These are phyloP conservation scores for Kodamaea arcana DNA, from an alignment of 1,139 yeast genomes.

Conservation along the genomic window DNA sequence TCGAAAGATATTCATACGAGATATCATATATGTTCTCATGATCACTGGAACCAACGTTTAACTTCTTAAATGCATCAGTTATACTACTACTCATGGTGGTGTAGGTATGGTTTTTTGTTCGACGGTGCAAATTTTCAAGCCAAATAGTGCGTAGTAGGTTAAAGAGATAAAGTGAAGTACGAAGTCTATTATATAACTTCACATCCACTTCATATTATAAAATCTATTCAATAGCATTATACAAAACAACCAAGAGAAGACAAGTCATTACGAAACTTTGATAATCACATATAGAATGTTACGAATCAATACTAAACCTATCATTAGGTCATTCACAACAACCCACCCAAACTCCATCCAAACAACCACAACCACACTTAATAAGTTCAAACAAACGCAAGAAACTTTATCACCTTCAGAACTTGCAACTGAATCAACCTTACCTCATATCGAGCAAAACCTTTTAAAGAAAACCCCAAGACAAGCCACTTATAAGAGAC, in stretches of 20 bases:
- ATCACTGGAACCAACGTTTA: constrained; percentile 32
- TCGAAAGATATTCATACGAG: constrained; percentile 41
- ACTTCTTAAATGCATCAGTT: constrained; percentile 40
- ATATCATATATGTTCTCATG: constrained; percentile 40
- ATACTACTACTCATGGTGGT: constrained; percentile 43
- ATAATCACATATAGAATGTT: too few species aligned
- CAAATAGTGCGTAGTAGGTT: too few species aligned
- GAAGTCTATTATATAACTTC: too few species aligned
- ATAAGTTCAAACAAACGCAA: constrained; percentile 14
- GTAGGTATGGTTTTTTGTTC: too few species aligned
- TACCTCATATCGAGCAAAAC: constrained; percentile 44
- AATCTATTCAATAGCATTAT: too few species aligned
- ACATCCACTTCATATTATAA: too few species aligned
- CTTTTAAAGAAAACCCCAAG: constrained; percentile 36
- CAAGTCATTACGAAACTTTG: too few species aligned
- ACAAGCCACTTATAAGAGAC: constrained; percentile 40
- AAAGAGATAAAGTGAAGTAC: too few species aligned
- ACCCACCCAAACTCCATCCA: background rate
- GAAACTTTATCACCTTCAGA: constrained; percentile 37
- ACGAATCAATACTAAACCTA: too few species aligned
- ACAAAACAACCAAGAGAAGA: too few species aligned
- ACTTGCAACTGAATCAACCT: constrained; percentile 46
- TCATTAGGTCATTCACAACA: background rate
- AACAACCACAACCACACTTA: constrained; percentile 11
- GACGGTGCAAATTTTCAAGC: too few species aligned